Evolutionary conservation across 495 filamentous ascomycete genomes (phyloP).

Genomic region (Lepidopterella palustris): DNA sequence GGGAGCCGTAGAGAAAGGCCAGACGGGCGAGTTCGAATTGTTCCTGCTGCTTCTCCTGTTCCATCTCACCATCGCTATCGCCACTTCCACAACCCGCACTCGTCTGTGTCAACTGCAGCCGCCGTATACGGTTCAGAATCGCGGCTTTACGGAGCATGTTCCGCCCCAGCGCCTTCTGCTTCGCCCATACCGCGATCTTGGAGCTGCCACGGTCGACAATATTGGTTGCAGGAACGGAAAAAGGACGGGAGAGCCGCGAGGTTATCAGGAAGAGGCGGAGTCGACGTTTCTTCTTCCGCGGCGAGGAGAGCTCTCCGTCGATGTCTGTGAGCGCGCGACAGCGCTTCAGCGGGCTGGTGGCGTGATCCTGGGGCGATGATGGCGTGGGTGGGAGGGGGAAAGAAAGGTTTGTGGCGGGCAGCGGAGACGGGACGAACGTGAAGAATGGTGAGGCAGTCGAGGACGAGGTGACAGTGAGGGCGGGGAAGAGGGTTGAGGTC

Average conservation of each 20-base stretch:
- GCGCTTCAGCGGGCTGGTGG: conserved; percentile 42
- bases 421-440: conserved; percentile 12
- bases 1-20: conserved; percentile 21
- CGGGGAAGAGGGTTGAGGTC: neutral
- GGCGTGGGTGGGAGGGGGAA: conserved; percentile 19
- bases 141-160: conserved; percentile 49
- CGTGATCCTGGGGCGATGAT: neutral
- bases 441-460: neutral
- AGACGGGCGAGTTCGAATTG: conserved; percentile 20
- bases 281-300: conserved; percentile 60
- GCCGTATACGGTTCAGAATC: conserved; percentile 48
- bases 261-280: conserved; percentile 58
- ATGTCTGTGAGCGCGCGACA: conserved; percentile 53
- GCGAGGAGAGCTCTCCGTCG: conserved; percentile 46
- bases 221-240: conserved; percentile 60
- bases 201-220: conserved; percentile 53
- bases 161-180: conserved; percentile 35
- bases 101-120: neutral
- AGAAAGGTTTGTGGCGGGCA: conserved; percentile 8
- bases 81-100: conserved; percentile 29
- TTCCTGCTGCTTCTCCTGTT: conserved; percentile 24
- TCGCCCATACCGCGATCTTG: conserved; percentile 53
- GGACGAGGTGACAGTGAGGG: neutral
- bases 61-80: conserved; percentile 3
- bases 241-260: conserved; percentile 61